phyloP scores from a whole-genome alignment of 2,329 filamentous ascomycete species.

The Clarireedia homoeocarpa region DNA sequence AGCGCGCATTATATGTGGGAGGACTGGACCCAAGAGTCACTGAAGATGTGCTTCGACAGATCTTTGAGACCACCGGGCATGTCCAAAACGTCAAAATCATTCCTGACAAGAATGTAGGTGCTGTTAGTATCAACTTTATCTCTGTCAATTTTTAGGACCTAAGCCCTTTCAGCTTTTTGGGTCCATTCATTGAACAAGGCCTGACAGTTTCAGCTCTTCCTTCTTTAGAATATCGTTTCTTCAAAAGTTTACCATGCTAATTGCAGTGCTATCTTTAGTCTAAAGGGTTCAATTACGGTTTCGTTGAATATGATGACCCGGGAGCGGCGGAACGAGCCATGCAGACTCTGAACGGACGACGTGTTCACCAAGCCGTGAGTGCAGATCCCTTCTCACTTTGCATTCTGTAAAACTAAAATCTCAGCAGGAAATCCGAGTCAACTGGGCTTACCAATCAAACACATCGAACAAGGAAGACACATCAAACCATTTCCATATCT shows the following conservation, averaged over 20 bases:
- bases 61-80: conserved; percentile 97
- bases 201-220: conserved; percentile 15
- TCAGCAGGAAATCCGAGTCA: conserved; percentile 87
- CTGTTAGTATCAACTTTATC: conserved; percentile 31
- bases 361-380: conserved; percentile 89
- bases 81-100: conserved; percentile 99
- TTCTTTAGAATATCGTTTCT: neutral
- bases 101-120: conserved; percentile 95
- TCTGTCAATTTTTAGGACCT: conserved; percentile 20
- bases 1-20: conserved; percentile 92
- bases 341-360: conserved; percentile 90
- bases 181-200: conserved; percentile 20
- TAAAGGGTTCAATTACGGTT: conserved; percentile 98
- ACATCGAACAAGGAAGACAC: conserved; percentile 92
- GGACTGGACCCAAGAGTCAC: conserved; percentile 92
- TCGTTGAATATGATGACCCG: conserved; percentile 97
- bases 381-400: neutral
- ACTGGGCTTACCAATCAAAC: conserved; percentile 99
- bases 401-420: neutral
- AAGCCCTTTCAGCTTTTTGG: conserved; percentile 7
- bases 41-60: conserved; percentile 92
- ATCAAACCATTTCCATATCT: conserved; percentile 97
- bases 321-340: conserved; percentile 94
- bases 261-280: conserved; percentile 47
- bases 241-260: conserved; percentile 25